Conservation (phyloP, 140 eudicot species). For the Oenanthe javanica region DNA sequence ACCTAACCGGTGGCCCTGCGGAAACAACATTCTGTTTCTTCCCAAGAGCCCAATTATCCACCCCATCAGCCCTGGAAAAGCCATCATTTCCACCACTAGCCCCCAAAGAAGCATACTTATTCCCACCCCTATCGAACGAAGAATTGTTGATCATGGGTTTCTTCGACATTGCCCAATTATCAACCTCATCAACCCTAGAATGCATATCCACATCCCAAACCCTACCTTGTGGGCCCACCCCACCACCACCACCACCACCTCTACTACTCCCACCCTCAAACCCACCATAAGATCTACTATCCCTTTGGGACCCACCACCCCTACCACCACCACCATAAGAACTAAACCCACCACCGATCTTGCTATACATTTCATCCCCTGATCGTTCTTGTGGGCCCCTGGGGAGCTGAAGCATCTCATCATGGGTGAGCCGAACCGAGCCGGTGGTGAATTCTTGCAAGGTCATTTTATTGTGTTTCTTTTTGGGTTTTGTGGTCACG, state of each 20-base stretch:
- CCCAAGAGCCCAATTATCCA: conserved; percentile 64
- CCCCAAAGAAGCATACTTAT: conserved; percentile 38
- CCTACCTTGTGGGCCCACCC: conserved; percentile 41
- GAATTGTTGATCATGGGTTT: conserved; percentile 40
- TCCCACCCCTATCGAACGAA: conserved; percentile 19
- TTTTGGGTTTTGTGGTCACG: conserved; percentile 35
- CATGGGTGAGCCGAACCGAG: conserved; percentile 24
- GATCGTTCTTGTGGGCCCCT: conserved; percentile 47
- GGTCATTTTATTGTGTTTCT: conserved; percentile 45
- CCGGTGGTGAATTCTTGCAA: conserved; percentile 35
- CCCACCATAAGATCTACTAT: conserved; percentile 45
- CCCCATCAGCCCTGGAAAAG: conserved; percentile 74
- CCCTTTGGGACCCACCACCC: conserved; percentile 20
- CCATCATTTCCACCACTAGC: conserved; percentile 40
- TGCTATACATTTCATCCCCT: conserved; percentile 34
- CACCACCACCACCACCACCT: conserved; percentile 68
- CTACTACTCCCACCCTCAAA: conserved; percentile 57
- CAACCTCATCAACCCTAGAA: conserved; percentile 91
- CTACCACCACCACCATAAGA: conserved; percentile 19
- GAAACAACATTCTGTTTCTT: conserved; percentile 40
- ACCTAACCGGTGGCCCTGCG: conserved; percentile 14
- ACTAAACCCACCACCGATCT: conserved; percentile 50
- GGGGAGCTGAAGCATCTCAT: conserved; percentile 55
- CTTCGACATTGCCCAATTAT: conserved; percentile 77
- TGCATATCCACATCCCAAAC: conserved; percentile 44